Conservation (phyloP, 108 stramenopile genomes). For the Pseudonitzschia delicatissima region DNA sequence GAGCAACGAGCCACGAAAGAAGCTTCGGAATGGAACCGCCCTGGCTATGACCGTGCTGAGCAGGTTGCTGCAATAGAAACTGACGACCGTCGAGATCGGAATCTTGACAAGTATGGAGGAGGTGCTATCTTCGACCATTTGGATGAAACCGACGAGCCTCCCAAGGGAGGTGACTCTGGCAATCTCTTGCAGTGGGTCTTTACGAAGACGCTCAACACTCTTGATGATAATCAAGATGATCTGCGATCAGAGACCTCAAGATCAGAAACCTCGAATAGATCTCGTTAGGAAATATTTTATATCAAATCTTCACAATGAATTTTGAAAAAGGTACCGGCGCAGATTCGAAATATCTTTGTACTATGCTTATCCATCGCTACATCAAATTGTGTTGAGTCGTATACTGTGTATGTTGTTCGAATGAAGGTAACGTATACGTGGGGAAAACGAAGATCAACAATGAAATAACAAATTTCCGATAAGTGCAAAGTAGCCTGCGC, state of each 20-base stretch:
- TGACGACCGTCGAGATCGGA: conserved; percentile 26
- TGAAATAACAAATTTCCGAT: neutral
- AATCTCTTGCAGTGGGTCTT: conserved; percentile 49
- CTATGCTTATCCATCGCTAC: neutral
- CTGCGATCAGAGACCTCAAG: conserved; percentile 12
- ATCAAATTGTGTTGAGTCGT: too few relatives aligned
- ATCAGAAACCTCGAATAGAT: too few relatives aligned
- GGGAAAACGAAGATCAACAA: neutral
- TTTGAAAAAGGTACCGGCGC: too few relatives aligned
- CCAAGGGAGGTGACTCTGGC: conserved; percentile 6
- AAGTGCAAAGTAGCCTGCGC: too few relatives aligned
- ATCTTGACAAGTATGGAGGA: conserved; percentile 21
- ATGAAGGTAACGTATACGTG: neutral
- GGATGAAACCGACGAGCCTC: conserved; percentile 23
- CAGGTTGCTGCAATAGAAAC: conserved; percentile 1
- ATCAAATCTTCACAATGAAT: too few relatives aligned
- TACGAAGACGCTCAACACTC: conserved; percentile 36
- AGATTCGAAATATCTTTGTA: too few relatives aligned
- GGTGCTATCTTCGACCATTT: conserved; percentile 34
- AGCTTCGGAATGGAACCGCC: conserved; percentile 22
- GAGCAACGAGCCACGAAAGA: conserved; percentile 24
- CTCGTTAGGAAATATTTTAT: too few relatives aligned
- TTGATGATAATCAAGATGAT: conserved; percentile 38
- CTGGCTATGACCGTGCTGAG: conserved; percentile 22
- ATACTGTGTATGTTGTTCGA: neutral